Evolutionary conservation across 768 basidiomycete genomes (phyloP), one percentile per base, ranked within the genome.

Genomic region (Pisolithus marmoratus): DNA sequence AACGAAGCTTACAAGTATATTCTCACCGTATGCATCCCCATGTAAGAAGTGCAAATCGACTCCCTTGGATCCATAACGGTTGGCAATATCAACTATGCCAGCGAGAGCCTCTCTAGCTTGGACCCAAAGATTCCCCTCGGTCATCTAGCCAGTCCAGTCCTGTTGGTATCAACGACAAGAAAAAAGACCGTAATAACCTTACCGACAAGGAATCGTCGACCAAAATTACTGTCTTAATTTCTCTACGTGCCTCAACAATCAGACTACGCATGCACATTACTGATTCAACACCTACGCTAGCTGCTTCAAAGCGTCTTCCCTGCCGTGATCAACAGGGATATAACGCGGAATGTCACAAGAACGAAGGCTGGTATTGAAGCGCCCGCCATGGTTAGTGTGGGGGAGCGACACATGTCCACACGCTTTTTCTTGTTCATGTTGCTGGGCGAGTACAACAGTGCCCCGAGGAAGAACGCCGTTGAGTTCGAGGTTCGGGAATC

Each of bases 11-110:
- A 59, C 66, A 57, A 50, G 61, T 54, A 71, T 55, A 52, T 60
- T 61, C 14, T 54, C 50, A 5, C 61, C 71, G 51, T 64, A 70
- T 50, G 57, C 62, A 27, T 59, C 56, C 11, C 49, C 44, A 52
- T 75, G 76, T 58, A 76, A 66, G 58, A 76, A 76, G 54, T 73
- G 66, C 12, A 77, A 61, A 37, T 77, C 76, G 43, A 68, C 24
- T 11, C 76, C 74, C 26, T 66, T 71, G 9, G 66, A 63, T 14
- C 68, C 72, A 46, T 72, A 70, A 36, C 62, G 54, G 26, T 63
- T 66, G 22, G 72, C 69, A 3, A 71, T 55, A 34, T 74, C 69
- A 5, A 70, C 65, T 22, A 76, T 65, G 43, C 68, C 74, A 40
- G 63, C 72, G 20, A 77, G 65, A 2, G 76, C 74, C 36, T 72